Evolutionary conservation across 2,329 filamentous ascomycete species (phyloP), one percentile per base, ranked within the genome.

Genomic region (Dactylellina cionopaga): DNA sequence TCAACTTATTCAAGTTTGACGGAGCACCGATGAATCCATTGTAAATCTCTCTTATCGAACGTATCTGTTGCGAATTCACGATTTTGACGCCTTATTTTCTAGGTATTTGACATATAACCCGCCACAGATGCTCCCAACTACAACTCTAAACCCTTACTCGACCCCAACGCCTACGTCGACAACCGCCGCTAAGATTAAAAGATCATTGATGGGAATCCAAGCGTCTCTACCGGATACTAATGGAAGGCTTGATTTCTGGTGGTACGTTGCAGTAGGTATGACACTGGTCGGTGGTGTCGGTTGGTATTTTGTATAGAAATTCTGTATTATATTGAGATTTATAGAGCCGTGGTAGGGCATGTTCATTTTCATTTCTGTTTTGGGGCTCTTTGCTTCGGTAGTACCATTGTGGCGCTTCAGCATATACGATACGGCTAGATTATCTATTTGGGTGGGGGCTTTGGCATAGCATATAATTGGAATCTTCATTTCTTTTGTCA

Each of bases 61-160:
- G 22, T 24, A 17, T 5, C 13, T 17, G 24, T 44, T 39, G 19
- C 13, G 5, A 24, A n/a, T 19, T 19, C 13, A 17, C 10, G 13
- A 39, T 43, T 11, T 51, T 66, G 47, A 70, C 17, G n/a, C 7
- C 5, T 3, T 2, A 24, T 25, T 33, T 19, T 13, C 22, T 29
- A 68, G 56, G 76, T 80, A 83, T 79, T 83, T 90, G 46, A 85
- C 84, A 74, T 87, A 84, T 78, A 83, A 80, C 10, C 85, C 88
- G 3, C 88, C 89, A 0, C 81, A 88, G 77, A 91, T 91, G 88
- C 84, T 91, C 4, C 89, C 89, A 1, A 90, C 89, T 2, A 82
- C 83, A 9, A 90, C 87, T 0, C 81, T 91, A 70, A 88, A 90
- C 77, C 86, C 88, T 0, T 81, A 80, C 0, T 2, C 80, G 80